These are phyloP conservation scores for Afroboletus lepidellus DNA, from an alignment of 1,284 basidiomycete species.

Conservation along the genomic window DNA sequence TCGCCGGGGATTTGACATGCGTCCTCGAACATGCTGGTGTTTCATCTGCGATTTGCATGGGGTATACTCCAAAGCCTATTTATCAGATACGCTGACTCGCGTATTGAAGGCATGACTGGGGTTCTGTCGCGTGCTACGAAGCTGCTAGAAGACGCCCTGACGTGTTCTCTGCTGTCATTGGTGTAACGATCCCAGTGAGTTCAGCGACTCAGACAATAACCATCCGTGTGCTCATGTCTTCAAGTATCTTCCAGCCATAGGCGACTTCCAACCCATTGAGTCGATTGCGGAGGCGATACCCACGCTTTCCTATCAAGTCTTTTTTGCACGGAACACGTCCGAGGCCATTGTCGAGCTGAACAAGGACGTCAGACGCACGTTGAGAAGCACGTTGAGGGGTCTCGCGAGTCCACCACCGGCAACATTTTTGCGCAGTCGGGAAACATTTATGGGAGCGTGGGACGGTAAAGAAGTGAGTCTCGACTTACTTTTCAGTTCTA, in stretches of 20 bases:
- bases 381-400: slow-evolving; percentile 54
- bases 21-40: slow-evolving; percentile 52
- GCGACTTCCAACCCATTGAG: slow-evolving; percentile 46
- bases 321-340: slow-evolving; percentile 50
- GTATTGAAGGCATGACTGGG: slow-evolving; percentile 65
- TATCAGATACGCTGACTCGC: background rate
- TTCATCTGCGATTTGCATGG: slow-evolving; percentile 54
- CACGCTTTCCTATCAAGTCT: slow-evolving; percentile 59
- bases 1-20: slow-evolving; percentile 60
- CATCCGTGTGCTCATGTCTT: background rate
- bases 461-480: slow-evolving; percentile 12
- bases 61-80: slow-evolving; percentile 37
- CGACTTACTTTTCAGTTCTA: background rate
- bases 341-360: slow-evolving; percentile 53
- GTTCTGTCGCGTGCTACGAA: slow-evolving; percentile 62
- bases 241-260: slow-evolving; percentile 54
- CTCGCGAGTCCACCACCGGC: slow-evolving; percentile 53
- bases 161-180: slow-evolving; percentile 58
- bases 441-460: slow-evolving; percentile 53
- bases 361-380: slow-evolving; percentile 49
- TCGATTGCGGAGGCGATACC: slow-evolving; percentile 44
- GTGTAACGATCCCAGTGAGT: slow-evolving; percentile 56
- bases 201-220: background rate
- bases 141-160: slow-evolving; percentile 64
- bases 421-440: slow-evolving; percentile 47